A percentile compares a stretch with the other conserved stretches of the same genome.
Conservation (phyloP, 2,329 filamentous ascomycete genomes). For the Pseudohalonectria lignicola region DNA sequence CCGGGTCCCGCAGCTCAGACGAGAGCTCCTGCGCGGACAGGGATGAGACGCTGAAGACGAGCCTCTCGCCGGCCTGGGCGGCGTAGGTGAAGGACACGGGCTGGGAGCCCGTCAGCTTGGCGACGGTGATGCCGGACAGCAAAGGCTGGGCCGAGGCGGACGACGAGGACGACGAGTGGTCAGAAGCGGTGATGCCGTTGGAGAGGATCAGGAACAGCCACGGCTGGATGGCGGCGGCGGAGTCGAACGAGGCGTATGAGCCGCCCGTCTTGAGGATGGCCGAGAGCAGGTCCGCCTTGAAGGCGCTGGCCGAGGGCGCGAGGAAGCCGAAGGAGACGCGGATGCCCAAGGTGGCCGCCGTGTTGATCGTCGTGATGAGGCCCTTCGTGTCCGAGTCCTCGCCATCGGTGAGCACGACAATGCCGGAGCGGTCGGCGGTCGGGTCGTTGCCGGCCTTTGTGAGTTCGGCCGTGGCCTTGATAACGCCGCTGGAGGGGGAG, state of each 20-base stretch:
- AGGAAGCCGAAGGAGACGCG: conserved; percentile 11
- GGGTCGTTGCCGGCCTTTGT: conserved; percentile 3
- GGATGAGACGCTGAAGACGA: conserved; percentile 6
- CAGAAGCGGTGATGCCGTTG: conserved; percentile 8
- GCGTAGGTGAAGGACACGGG: conserved; percentile 7
- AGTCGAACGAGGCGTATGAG: conserved; percentile 8
- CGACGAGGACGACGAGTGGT: not conserved
- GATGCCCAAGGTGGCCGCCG: conserved; percentile 7
- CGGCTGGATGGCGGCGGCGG: conserved; percentile 8
- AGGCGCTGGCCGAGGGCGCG: conserved; percentile 4
- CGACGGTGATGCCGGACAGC: conserved; percentile 7
- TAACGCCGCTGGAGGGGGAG: conserved; percentile 6
- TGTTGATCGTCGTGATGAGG: conserved; percentile 6
- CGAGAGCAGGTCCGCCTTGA: conserved; percentile 1
- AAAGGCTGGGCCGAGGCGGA: conserved; percentile 4
- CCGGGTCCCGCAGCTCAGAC: conserved; percentile 5
- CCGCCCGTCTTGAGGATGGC: conserved; percentile 7
- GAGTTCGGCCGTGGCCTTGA: conserved; percentile 8
- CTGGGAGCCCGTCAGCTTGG: conserved; percentile 5
- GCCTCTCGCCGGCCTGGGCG: conserved; percentile 5
- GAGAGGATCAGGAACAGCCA: conserved; percentile 10
- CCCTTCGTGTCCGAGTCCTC: conserved; percentile 6
- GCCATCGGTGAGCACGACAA: conserved; percentile 11
- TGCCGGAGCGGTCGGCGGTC: conserved; percentile 8
- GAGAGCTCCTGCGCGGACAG: conserved; percentile 6